Evolutionary conservation across 139 green algal species (phyloP), one percentile per base, ranked within the genome.

Genomic region (Closterium sp.): DNA sequence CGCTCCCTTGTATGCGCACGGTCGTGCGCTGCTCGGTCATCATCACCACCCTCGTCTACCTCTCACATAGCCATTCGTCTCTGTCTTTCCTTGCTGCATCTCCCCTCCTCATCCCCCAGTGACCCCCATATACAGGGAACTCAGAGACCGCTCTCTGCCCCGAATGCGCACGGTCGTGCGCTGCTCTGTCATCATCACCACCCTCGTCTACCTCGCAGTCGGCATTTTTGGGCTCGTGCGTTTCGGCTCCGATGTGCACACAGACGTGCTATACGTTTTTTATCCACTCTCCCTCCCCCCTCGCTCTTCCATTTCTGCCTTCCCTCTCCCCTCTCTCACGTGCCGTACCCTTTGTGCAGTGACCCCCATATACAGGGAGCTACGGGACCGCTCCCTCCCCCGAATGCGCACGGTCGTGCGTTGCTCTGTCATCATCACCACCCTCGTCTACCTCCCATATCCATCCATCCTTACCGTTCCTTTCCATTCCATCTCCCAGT

Each of bases 261-360:
- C 29, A 27, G 91, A 93, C 86, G 86, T 93, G 86, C 91, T 93
- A 11, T 34, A 90, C 17, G 91, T 91, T 88, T 93, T 93, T n/a
- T n/a, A n/a, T n/a, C n/a, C n/a, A n/a, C n/a, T n/a, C n/a, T n/a
- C n/a, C n/a, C n/a, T n/a, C n/a, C n/a, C n/a, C n/a, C n/a, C n/a
- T n/a, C n/a, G n/a, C n/a, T n/a, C n/a, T n/a, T n/a, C n/a, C n/a
- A n/a, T n/a, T n/a, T n/a, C n/a, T n/a, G n/a, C n/a, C n/a, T n/a
- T n/a, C n/a, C n/a, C n/a, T 86, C 24, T 86, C 6, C n/a, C n/a
- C n/a, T n/a, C n/a, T n/a, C n/a, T n/a, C n/a, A n/a, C n/a, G n/a
- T 29, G 79, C 79, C 27, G n/a, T n/a, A n/a, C n/a, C n/a, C n/a
- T n/a, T n/a, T n/a, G n/a, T n/a, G n/a, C 89, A 92, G 89, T 92